Evolutionary conservation across 805 yeast species (phyloP), one percentile per base, ranked within the genome.

Genomic region (Cyberlindnera mycetangii): DNA sequence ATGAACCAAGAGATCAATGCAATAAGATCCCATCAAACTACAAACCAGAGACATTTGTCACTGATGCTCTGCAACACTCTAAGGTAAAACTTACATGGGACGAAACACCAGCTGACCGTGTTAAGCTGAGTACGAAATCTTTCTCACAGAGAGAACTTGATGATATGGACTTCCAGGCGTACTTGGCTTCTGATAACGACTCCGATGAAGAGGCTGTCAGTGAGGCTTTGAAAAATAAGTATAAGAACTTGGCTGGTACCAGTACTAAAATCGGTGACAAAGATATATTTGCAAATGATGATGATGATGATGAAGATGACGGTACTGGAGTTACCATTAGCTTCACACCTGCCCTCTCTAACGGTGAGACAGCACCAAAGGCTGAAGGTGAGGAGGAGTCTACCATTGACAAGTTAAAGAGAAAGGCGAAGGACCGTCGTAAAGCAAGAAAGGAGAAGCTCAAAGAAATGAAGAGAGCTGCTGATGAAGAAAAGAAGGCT

Each of bases 21-120:
- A 67, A 69, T 18, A 77, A 78, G 50, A 69, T 89, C 8, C 96
- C 98, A 7, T 67, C 80, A 2, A 78, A 77, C 39, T 93, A 93
- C 65, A 82, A 79, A 53, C 99, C 99, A 16, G 62, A 68, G 18
- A 71, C 75, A 9, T 93, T 93, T 64, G 86, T 87, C 24, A 93
- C 99, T 4, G 97, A 88, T 67, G 99, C 99, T 0, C 72, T 93
- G 48, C 97, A 93, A 62, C 96, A 89, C 61, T 90, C 98, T 14
- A 93, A 90, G 59, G 99, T 93, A 39, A 90, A 88, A 64, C 73
- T 93, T 53, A 90, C 98, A 0, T 93, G 99, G 99, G 99, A 93
- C 65, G 98, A 92, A 68, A 95, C 98, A 0, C 98, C 99, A 7
- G 83, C 81, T 46, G 97, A 89, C 58, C 78, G 99, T 59, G 64